A percentile compares a stretch with the other conserved stretches of the same genome.
Conservation (phyloP, 176 grass and related monocot genomes). For the Chrysopogon serrulatus region DNA sequence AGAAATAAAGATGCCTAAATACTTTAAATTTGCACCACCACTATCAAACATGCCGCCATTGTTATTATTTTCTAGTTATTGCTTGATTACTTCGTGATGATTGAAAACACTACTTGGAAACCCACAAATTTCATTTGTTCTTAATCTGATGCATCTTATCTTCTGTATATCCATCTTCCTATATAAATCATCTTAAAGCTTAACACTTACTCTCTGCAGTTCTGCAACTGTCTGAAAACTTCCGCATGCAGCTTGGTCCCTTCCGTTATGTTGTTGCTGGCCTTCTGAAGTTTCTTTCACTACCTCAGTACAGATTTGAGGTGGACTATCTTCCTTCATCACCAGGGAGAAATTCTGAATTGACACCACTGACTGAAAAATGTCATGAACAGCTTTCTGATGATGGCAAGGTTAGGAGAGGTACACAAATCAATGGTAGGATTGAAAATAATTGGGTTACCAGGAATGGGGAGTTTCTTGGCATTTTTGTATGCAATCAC, state of each 20-base stretch:
- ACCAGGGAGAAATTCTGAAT: conserved; percentile 29
- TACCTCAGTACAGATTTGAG: conserved; percentile 87
- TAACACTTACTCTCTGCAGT: conserved; percentile 37
- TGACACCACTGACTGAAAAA: conserved; percentile 20
- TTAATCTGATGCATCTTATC: neutral
- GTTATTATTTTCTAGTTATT: neutral
- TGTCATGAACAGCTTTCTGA: conserved; percentile 23
- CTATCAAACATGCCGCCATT: neutral
- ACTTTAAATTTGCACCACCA: neutral
- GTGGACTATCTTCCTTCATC: conserved; percentile 72
- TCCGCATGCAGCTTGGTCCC: conserved; percentile 65
- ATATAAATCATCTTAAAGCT: neutral
- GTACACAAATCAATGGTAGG: conserved; percentile 9
- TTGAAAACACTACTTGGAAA: neutral
- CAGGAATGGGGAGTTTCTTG: conserved; percentile 81
- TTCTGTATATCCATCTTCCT: neutral
- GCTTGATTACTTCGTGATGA: neutral
- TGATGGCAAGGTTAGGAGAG: conserved; percentile 8
- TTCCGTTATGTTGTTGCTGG: conserved; percentile 77
- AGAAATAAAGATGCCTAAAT: neutral
- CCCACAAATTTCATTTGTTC: neutral
- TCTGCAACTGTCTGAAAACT: conserved; percentile 82
- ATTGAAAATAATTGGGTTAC: conserved; percentile 47
- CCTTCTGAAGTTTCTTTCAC: conserved; percentile 78
- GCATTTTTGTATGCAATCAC: conserved; percentile 89